Evolutionary conservation across 306 rosid species (phyloP).

Genomic region (Senna tora): DNA sequence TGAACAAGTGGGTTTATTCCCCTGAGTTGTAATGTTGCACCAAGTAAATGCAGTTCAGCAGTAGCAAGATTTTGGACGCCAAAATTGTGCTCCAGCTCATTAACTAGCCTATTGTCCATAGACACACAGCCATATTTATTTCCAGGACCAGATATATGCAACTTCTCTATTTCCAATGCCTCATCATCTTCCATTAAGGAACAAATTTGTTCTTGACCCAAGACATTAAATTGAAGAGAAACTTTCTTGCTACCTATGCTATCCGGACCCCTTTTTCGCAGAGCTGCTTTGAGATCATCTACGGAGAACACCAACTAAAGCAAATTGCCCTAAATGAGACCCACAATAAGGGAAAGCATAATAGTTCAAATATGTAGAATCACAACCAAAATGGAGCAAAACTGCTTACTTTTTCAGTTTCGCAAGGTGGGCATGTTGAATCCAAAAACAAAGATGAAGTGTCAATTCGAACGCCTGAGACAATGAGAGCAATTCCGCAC

Average conservation of each 20-base stretch:
- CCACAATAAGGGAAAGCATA: neutral
- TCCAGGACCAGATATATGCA: slow-evolving; percentile 10
- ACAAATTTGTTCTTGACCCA: slow-evolving; percentile 38
- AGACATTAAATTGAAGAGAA: slow-evolving; percentile 38
- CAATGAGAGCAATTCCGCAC: slow-evolving; percentile 89
- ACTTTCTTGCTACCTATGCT: slow-evolving; percentile 66
- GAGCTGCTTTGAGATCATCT: slow-evolving; percentile 64
- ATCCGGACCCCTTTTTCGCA: slow-evolving; percentile 89
- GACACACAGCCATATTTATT: slow-evolving; percentile 9
- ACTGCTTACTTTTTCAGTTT: slow-evolving; percentile 54
- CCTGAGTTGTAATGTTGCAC: slow-evolving; percentile 84
- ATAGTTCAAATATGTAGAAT: neutral
- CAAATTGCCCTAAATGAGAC: slow-evolving; percentile 1
- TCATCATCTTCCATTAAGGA: slow-evolving; percentile 47
- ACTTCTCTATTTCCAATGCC: slow-evolving; percentile 14
- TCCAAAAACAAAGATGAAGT: slow-evolving; percentile 46
- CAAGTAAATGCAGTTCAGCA: slow-evolving; percentile 65
- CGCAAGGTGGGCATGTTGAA: slow-evolving; percentile 33
- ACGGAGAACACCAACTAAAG: slow-evolving; percentile 49
- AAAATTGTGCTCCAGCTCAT: neutral
- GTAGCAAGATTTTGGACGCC: slow-evolving; percentile 32
- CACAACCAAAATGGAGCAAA: neutral
- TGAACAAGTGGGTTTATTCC: slow-evolving; percentile 69
- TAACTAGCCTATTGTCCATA: slow-evolving; percentile 23
- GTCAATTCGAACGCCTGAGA: slow-evolving; percentile 65